Evolutionary conservation across 2,329 filamentous ascomycete species (phyloP), one percentile per base, ranked within the genome.

Genomic region (Ophiocordyceps sinensis): DNA sequence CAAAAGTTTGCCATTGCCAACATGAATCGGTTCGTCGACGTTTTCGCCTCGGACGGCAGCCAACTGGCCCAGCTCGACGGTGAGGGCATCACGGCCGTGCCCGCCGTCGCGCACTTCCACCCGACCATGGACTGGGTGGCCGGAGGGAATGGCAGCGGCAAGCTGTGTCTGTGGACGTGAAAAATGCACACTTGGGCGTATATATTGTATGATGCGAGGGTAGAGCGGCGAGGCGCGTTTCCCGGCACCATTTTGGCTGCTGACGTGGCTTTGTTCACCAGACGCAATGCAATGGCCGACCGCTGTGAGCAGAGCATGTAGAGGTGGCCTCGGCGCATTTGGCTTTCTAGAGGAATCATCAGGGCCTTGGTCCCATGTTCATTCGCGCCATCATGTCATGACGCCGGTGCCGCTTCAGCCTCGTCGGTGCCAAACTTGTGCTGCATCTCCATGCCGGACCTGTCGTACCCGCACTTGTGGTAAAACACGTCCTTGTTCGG

Each of bases 11-110:
- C 78, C 21, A 89, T 98, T 43, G 91, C 85, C 1, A 98, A 96
- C 51, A 96, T 96, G 91, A 94, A 94, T 56, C 77, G 91, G 2
- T 96, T 95, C 51, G 85, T 96, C 2, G 91, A 98, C 54, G 74
- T 98, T 1, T 98, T 83, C 57, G 82, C 82, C 1, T 72, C 78
- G 0, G 75, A 82, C 38, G 91, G 91, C 0, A 80, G 86, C 52
- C 89, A 96, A 58, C 64, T 98, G 4, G 89, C 85, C 0, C 89
- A 96, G 59, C 61, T 94, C 1, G 86, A 81, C 1, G 86, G 87
- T 0, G 86, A 94, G 1, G 85, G 82, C 1, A 94, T 98, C 50
- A 94, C 87, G 1, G 91, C 91, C 7, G 91, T 98, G 4, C 91
- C 91, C 3, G 85, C 91, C 0, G 91, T 94, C 0, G 84, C 87